Base-by-base conservation (phyloP, 768 basidiomycete species). In the Leucosporidium creatinivorum region DNA sequence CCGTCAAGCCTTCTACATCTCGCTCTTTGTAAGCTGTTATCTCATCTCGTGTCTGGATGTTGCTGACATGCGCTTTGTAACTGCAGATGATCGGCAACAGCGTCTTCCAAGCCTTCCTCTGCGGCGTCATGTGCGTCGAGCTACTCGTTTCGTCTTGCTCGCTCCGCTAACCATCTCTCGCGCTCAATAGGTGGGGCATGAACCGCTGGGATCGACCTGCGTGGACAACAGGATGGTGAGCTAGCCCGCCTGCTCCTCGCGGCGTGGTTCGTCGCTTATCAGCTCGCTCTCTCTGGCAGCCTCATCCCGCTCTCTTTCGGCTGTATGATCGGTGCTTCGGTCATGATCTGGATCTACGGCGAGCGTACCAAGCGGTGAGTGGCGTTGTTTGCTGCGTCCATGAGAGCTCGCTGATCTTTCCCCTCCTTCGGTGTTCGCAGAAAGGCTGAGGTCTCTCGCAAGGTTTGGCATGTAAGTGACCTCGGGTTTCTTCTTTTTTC, bases 291-390 rank as follows among this genome's bases (percentile, higher is more conserved):
- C 12, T 13, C 9, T 26, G 15, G 52, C 26, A 50, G 60, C 48
- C 81, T 91, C 21, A 89, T 93, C 58, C 87, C 88, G 1, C 80
- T 81, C 0, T 84, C 84, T 33, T 92, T 92, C 78, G 78, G 89
- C 3, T 87, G 87, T 74, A 89, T 89, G 51, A 91, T 93, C 63
- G 77, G 78, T 31, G 85, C 90, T 10, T 88, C 83, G 15, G 78
- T 89, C 25, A 79, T 87, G 54, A 91, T 91, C 69, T 91, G 86
- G 83, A 80, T 82, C 69, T 89, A 89, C 39, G 85, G 86, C 10
- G 80, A 84, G 74, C 82, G 83, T 74, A 87, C 88, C 17, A 87
- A 87, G 74, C 83, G 87, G 33, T 36, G 57, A 39, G n/a, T 28
- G 13, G 12, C 21, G 21, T n/a, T 3, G 18, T n/a, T n/a, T n/a